phyloP scores from a whole-genome alignment of 202 grass and related monocot genomes.

The Setaria viridis region DNA sequence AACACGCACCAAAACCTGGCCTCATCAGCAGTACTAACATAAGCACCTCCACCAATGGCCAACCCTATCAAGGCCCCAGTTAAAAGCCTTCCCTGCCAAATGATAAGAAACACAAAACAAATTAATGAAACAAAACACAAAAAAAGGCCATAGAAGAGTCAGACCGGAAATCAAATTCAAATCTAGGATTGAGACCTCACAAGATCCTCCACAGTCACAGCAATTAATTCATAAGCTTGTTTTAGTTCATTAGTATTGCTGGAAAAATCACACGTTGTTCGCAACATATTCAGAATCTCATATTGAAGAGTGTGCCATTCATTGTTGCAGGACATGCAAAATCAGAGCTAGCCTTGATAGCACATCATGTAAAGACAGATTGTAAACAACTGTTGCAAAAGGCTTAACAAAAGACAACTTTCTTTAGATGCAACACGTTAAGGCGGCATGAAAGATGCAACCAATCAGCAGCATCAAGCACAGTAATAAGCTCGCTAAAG shows the following conservation, averaged over 20 bases:
- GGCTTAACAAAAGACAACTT: not conserved
- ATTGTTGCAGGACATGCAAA: not conserved
- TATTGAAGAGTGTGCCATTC: not conserved
- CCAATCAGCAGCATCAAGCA: not conserved
- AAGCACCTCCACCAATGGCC: slow-evolving; percentile 93
- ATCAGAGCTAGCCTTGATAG: not conserved
- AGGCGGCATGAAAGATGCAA: slow-evolving; percentile 2
- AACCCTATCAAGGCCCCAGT: slow-evolving; percentile 87
- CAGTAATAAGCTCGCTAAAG: not conserved
- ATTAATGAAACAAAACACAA: slow-evolving; percentile 15
- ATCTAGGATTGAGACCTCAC: not conserved
- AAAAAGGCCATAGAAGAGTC: not conserved
- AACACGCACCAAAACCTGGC: slow-evolving; percentile 91
- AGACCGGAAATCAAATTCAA: not conserved
- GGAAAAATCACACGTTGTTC: not conserved
- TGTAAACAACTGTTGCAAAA: not conserved
- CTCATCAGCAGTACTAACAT: slow-evolving; percentile 93
- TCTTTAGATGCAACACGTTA: slow-evolving; percentile 1
- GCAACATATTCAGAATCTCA: not conserved
- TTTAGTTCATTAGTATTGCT: not conserved
- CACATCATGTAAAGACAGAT: not conserved
- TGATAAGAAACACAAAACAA: not conserved
- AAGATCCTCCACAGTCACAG: slow-evolving; percentile 24
- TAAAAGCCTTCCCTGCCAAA: slow-evolving; percentile 83
- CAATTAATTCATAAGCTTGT: not conserved